These are phyloP conservation scores for Phytopythium aichiense DNA, from an alignment of 352 stramenopile genomes.

Conservation along the genomic window DNA sequence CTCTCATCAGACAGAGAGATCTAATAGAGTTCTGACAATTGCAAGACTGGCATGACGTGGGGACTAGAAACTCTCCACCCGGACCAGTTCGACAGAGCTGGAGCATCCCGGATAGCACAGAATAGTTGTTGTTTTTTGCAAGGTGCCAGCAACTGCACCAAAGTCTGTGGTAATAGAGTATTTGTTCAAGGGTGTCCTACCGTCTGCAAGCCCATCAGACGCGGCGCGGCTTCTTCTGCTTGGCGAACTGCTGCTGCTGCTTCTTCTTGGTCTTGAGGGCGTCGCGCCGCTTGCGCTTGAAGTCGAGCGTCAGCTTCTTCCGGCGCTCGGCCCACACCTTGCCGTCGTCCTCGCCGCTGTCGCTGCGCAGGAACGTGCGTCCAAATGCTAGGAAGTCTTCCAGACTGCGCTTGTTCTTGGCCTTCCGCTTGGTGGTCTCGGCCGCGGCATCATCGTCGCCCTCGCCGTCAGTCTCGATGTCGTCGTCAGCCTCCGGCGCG, in stretches of 20 bases:
- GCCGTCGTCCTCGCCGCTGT: conserved; percentile 15
- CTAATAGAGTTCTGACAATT: no score
- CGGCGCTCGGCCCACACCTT: conserved; percentile 52
- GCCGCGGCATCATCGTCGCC: conserved; percentile 23
- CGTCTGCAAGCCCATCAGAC: neutral
- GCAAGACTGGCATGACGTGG: no score
- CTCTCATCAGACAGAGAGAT: no score
- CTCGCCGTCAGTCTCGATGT: conserved; percentile 36
- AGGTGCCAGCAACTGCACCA: no score
- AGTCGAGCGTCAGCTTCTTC: conserved; percentile 78
- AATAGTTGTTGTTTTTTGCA: no score
- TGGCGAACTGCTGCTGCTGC: conserved; percentile 37
- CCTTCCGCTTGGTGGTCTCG: conserved; percentile 15
- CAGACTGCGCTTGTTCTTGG: conserved; percentile 34
- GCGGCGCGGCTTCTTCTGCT: conserved; percentile 22
- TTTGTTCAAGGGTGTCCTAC: no score
- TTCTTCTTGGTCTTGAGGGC: conserved; percentile 76
- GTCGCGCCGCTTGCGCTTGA: conserved; percentile 76
- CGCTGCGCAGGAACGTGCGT: conserved; percentile 30
- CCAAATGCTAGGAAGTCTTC: conserved; percentile 69
- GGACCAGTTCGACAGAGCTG: no score
- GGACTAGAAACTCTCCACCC: no score
- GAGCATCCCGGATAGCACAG: no score
- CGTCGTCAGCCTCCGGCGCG: conserved; percentile 13
- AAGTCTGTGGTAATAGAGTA: no score